Conservation (phyloP, 2,329 filamentous ascomycete genomes). For the Fusarium euwallaceae region DNA sequence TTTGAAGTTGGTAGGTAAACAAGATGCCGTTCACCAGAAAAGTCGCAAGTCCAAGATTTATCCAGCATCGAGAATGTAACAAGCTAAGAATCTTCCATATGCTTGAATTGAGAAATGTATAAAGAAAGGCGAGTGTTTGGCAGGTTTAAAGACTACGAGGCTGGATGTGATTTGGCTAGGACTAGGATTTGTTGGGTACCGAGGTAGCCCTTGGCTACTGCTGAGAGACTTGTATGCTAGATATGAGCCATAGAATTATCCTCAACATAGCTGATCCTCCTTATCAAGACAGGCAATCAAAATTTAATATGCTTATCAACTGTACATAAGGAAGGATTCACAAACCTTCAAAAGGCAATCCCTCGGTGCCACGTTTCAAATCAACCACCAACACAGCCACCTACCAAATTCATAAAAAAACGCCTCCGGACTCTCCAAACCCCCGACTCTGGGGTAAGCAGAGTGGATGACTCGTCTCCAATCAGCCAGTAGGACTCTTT, state of each 20-base stretch:
- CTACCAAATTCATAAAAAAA: background rate
- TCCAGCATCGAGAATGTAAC: too few relatives aligned
- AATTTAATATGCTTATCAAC: background rate
- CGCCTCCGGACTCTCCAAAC: background rate
- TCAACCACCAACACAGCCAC: background rate
- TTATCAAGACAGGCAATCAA: background rate
- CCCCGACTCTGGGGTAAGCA: slow-evolving; percentile 14
- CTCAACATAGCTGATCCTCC: background rate
- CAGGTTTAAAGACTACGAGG: too few relatives aligned
- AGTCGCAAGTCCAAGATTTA: background rate
- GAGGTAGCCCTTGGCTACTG: background rate
- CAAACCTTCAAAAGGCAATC: background rate
- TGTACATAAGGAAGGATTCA: background rate
- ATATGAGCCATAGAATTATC: background rate
- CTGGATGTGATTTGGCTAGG: too few relatives aligned
- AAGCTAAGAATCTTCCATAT: too few relatives aligned
- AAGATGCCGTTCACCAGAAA: background rate
- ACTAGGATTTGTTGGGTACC: too few relatives aligned
- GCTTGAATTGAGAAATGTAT: too few relatives aligned
- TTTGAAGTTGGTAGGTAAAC: background rate
- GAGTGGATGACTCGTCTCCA: slow-evolving; percentile 4
- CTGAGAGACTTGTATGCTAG: background rate
- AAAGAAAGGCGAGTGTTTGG: too few relatives aligned
- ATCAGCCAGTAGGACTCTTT: slow-evolving; percentile 4
- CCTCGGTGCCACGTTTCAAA: background rate